Percentiles rank a stretch among this genome's conserved stretches.
Evolutionary conservation across 2,329 filamentous ascomycete genomes (phyloP).

Genomic region (Penicillium sp.): DNA sequence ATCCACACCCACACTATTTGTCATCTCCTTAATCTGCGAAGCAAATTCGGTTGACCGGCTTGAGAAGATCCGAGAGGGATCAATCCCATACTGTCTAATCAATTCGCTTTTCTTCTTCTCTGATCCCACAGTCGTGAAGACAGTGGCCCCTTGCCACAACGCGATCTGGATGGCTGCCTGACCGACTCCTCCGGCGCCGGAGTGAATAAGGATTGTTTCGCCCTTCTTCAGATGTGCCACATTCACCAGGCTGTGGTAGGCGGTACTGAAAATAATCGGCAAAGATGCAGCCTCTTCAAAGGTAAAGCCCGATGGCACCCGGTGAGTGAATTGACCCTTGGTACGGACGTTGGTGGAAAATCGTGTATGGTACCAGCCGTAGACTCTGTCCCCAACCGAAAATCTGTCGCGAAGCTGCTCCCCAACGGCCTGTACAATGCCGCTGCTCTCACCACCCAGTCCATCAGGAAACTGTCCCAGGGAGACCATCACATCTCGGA

Average conservation of each 20-base stretch:
- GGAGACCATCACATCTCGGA: slow-evolving; percentile 24
- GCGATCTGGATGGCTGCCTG: slow-evolving; percentile 25
- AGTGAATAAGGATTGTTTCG: slow-evolving; percentile 31
- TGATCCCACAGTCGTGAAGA: slow-evolving; percentile 19
- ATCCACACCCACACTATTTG: slow-evolving; percentile 19
- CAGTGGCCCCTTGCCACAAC: slow-evolving; percentile 12
- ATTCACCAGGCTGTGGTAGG: slow-evolving; percentile 11
- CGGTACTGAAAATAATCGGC: slow-evolving; percentile 13
- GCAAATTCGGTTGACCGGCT: slow-evolving; percentile 12
- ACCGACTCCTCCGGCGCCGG: slow-evolving; percentile 24
- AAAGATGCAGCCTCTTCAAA: slow-evolving; percentile 16
- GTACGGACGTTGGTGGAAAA: not conserved
- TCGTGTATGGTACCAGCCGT: not conserved
- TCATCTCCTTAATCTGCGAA: slow-evolving; percentile 5
- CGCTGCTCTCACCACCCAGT: slow-evolving; percentile 7
- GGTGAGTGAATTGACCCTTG: not conserved
- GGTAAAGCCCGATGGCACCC: slow-evolving; percentile 7
- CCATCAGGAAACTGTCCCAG: slow-evolving; percentile 12
- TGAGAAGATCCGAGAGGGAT: slow-evolving; percentile 19
- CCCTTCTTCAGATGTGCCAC: slow-evolving; percentile 14
- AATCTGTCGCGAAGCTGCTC: slow-evolving; percentile 6
- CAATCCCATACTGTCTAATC: slow-evolving; percentile 19
- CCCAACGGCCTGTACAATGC: slow-evolving; percentile 13
- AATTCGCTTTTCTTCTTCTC: slow-evolving; percentile 19
- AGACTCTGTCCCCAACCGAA: slow-evolving; percentile 16